Evolutionary conservation across 169 alveolate genomes (phyloP), one percentile per base, ranked within the genome.

Genomic region (Cryptosporidium tyzzeri): DNA sequence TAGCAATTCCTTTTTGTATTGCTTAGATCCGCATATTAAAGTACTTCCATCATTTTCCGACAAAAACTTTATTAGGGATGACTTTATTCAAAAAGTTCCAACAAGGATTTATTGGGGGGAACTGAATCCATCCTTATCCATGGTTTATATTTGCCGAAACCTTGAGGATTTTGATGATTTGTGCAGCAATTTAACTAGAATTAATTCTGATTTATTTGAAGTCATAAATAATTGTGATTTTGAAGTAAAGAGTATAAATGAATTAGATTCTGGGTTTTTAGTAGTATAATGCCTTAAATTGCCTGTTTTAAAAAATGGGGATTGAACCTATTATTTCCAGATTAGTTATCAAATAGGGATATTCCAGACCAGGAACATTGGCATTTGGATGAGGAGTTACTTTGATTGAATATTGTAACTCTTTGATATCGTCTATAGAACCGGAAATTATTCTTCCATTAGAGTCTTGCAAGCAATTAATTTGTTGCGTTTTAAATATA

Each of bases 401-500:
- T 8, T 98, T 96, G 39, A 96, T 93, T 0, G 97, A 93, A 87
- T 96, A 96, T 12, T 94, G 93, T 29, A 96, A 97, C 68, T 95
- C 94, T 33, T 97, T 94, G 62, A 96, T 95, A 70, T 96, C 98
- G 61, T 96, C 98, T 26, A 91, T 73, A 48, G 94, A 84, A 91
- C 96, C 95, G 41, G 96, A 96, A 26, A 93, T 71, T 23, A 94
- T 91, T 71, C 87, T 84, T 16, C 96, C 97, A 61, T 94, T 80
- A 14, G 53, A 55, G 70, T 94, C 94, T 50, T 95, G 87, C 65
- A 96, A 85, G 69, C 97, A 96, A 87, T 96, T 96, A 41, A 96
- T 95, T 89, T 96, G 98, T 70, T 96, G 98, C 14, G 97, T 93
- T 26, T 93, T 94, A 84, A 96, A 96, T 45, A 96, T 94, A 86